Percentiles rank a stretch among this genome's conserved stretches.
Conservation (phyloP, 2,329 filamentous ascomycete genomes). For the Aphanoascus verrucosus region DNA sequence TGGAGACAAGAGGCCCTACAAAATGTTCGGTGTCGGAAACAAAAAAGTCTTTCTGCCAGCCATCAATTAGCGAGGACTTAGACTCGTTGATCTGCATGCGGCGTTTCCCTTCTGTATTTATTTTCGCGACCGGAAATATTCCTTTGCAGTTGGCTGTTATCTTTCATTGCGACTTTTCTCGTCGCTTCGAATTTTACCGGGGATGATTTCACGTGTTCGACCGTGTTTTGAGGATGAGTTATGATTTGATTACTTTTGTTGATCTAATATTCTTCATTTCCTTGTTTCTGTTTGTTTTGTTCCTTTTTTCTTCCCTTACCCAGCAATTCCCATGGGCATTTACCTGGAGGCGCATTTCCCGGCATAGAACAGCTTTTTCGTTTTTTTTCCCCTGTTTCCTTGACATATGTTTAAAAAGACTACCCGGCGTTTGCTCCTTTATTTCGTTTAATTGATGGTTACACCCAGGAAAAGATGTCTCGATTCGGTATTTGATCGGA, state of each 20-base stretch:
- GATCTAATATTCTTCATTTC: slow-evolving; percentile 15
- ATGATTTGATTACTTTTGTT: slow-evolving; percentile 18
- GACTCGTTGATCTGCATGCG: slow-evolving; percentile 2
- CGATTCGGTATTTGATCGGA: neutral
- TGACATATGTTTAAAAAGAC: slow-evolving; percentile 2
- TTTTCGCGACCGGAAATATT: slow-evolving; percentile 24
- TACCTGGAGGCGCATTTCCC: slow-evolving; percentile 19
- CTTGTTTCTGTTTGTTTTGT: slow-evolving; percentile 10
- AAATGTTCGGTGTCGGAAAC: slow-evolving; percentile 8
- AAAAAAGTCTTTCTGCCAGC: slow-evolving; percentile 1
- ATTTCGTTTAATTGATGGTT: slow-evolving; percentile 5
- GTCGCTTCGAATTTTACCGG: slow-evolving; percentile 1
- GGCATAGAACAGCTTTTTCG: slow-evolving; percentile 12
- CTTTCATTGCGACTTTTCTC: slow-evolving; percentile 14
- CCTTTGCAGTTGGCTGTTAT: slow-evolving; percentile 18
- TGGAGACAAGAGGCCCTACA: slow-evolving; percentile 4
- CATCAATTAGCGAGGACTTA: neutral
- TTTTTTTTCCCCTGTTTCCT: neutral
- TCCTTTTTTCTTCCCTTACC: slow-evolving; percentile 9
- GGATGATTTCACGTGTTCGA: neutral
- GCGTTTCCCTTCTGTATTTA: slow-evolving; percentile 11
- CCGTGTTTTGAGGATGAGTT: slow-evolving; percentile 20
- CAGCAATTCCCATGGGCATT: slow-evolving; percentile 17
- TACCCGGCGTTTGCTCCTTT: slow-evolving; percentile 6
- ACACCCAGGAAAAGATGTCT: neutral